Evolutionary conservation across 345 rosid genomes (phyloP).

Genomic region (Mercurialis annua): DNA sequence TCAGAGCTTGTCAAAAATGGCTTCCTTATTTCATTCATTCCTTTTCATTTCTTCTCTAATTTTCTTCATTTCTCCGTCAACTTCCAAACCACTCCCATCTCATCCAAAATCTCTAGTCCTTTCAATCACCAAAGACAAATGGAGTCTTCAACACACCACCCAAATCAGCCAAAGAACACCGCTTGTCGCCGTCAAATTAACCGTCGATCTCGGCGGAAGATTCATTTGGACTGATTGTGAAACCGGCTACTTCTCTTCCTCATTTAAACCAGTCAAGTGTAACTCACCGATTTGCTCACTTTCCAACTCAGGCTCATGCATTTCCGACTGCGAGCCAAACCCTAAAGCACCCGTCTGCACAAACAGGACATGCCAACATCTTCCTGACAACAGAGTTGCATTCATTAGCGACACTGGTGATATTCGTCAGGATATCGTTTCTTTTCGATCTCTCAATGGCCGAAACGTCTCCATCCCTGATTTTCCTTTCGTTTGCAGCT

Average conservation of each 20-base stretch:
- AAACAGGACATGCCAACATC: constrained; percentile 7
- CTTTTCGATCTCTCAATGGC: constrained; percentile 13
- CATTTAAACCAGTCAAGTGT: constrained; percentile 48
- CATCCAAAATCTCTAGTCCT: constrained; percentile 22
- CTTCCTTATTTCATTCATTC: no score
- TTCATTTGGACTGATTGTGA: constrained; percentile 58
- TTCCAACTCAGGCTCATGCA: constrained; percentile 19
- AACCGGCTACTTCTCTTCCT: constrained; percentile 48
- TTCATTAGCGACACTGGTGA: background rate
- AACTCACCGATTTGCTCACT: constrained; percentile 47
- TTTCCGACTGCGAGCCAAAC: background rate
- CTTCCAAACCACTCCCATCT: no score
- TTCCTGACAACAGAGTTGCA: constrained; percentile 6
- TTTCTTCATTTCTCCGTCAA: no score
- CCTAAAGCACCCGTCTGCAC: constrained; percentile 17
- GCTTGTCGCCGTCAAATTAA: constrained; percentile 36
- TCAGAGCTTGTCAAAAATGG: no score
- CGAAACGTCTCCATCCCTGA: background rate
- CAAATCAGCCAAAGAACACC: constrained; percentile 57
- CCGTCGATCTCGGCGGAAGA: constrained; percentile 62
- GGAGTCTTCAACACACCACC: constrained; percentile 54
- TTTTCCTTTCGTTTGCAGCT: background rate
- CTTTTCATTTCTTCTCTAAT: no score
- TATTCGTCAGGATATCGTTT: constrained; percentile 1
- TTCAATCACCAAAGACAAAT: constrained; percentile 51